A percentile compares a stretch with the other conserved stretches of the same genome.
phyloP scores from a whole-genome alignment of 169 alveolate genomes.

The Plasmodium yoelii region DNA sequence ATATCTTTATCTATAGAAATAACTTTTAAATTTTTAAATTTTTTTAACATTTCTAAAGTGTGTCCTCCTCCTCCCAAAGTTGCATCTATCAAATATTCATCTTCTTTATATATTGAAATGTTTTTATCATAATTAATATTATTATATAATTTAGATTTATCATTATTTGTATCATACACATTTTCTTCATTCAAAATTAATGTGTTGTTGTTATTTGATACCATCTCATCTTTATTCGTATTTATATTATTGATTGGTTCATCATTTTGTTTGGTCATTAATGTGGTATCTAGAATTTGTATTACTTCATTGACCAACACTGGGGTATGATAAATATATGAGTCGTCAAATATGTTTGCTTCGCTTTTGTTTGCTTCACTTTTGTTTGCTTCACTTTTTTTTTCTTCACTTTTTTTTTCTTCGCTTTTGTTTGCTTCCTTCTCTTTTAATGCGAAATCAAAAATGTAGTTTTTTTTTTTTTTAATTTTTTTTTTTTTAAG shows the following conservation, averaged over 20 bases:
- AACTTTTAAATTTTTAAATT: constrained; percentile 68
- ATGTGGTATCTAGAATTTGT: neutral
- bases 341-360: constrained; percentile 19
- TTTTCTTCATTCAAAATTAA: neutral
- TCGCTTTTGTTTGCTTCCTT: constrained; percentile 3
- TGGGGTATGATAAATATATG: constrained; percentile 70
- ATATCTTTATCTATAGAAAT: constrained; percentile 85
- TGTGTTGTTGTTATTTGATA: neutral
- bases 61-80: constrained; percentile 89
- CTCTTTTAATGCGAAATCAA: neutral
- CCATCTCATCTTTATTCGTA: neutral
- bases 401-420: too few species aligned
- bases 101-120: neutral
- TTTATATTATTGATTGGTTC: neutral
- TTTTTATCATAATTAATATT: neutral
- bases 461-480: neutral
- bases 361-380: constrained; percentile 1
- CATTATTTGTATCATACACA: neutral
- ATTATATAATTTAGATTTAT: neutral
- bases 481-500: too few species aligned
- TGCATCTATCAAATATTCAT: constrained; percentile 78
- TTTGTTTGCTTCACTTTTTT: constrained; percentile 11
- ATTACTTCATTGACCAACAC: constrained; percentile 62
- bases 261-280: neutral
- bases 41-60: constrained; percentile 77